Evolutionary conservation across 2,329 filamentous ascomycete genomes (phyloP), one percentile per base, ranked within the genome.

Genomic region (Scolecobasidium constrictum): DNA sequence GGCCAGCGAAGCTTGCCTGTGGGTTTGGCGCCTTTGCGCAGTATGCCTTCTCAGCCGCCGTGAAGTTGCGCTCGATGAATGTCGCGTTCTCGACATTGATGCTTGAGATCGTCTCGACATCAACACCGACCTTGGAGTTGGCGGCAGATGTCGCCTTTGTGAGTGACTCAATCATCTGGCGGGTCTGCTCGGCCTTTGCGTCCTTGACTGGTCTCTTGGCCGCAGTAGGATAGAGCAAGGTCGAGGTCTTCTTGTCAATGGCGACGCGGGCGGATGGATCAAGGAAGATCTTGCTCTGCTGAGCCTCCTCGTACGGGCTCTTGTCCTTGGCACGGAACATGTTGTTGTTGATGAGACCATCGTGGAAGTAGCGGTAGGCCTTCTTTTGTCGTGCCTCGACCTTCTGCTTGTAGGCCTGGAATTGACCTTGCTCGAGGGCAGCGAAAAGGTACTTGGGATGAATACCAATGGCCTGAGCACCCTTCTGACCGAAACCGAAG

Each of bases 401-500:
- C 75, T 94, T 96, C 57, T 71, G 68, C 60, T 81, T 83, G 75
- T 98, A 98, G 45, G 77, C 70, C 46, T 77, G 67, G 65, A 86
- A 98, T 40, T 85, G 83, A 38, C 80, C 70, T 66, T 90, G 77
- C 57, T 96, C 90, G 40, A 98, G 83, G n/a, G 86, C 82, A 38
- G 92, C 92, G 55, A 82, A 98, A 45, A 98, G 77, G 65, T 96
- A 98, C 67, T 84, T 90, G 58, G 93, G 86, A 63, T 98, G 92
- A 41, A 98, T 83, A 72, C 90, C 92, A 56, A 98, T 93, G 35
- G 84, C 90, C 65, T 98, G 93, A 19, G 92, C 86, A 59, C 92
- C 92, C 78, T 98, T 98, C 66, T 98, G 92, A 53, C 92, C 92
- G 72, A 98, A 98, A 65, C 92, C 92, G 63, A 98, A 98, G 0